These are phyloP conservation scores for Westerdykella ornata DNA, from an alignment of 2,329 filamentous ascomycete species.

Conservation along the genomic window DNA sequence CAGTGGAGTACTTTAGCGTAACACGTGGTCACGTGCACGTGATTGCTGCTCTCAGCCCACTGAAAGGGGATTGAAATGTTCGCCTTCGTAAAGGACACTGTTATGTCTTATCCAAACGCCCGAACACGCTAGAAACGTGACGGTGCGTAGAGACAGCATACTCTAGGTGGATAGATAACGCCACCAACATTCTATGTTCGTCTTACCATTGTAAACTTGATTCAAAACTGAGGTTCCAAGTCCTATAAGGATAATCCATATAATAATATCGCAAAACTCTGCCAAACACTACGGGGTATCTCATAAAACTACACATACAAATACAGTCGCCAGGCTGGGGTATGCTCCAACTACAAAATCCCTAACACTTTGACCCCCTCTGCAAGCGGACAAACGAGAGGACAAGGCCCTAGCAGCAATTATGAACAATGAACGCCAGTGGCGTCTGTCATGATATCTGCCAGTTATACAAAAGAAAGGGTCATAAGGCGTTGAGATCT, in stretches of 20 bases:
- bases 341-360: not conserved
- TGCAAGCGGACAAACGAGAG: slow-evolving; percentile 4
- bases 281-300: slow-evolving; percentile 18
- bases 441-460: not conserved
- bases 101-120: too few relatives aligned
- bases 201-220: too few relatives aligned
- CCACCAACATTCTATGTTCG: too few relatives aligned
- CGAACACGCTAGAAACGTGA: too few relatives aligned
- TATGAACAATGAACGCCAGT: not conserved
- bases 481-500: slow-evolving; percentile 30
- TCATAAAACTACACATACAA: slow-evolving; percentile 26
- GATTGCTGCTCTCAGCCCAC: not conserved
- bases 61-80: too few relatives aligned
- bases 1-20: not conserved
- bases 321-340: slow-evolving; percentile 8
- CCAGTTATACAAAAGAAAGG: slow-evolving; percentile 22
- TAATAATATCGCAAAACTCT: too few relatives aligned
- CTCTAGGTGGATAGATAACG: too few relatives aligned
- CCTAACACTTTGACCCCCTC: slow-evolving; percentile 1
- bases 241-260: too few relatives aligned
- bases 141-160: too few relatives aligned
- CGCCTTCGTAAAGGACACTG: too few relatives aligned
- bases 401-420: slow-evolving; percentile 14
- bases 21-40: not conserved
- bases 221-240: too few relatives aligned